Percentiles rank a stretch among this genome's conserved stretches.
phyloP scores from a whole-genome alignment of 1,284 basidiomycete species.

The Trametes sp. region DNA sequence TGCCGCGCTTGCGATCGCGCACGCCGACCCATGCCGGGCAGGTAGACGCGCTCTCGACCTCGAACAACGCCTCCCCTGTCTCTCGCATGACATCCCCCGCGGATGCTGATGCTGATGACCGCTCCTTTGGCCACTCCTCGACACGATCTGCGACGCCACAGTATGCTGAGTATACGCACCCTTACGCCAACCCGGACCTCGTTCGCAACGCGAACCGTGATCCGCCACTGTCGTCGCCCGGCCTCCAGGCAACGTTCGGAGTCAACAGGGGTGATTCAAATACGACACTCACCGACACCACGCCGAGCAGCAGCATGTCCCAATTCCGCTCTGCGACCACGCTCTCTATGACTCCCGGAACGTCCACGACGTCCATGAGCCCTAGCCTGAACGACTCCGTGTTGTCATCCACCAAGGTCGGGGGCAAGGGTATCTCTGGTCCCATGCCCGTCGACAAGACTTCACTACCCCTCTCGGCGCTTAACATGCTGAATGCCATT shows the following conservation, averaged over 20 bases:
- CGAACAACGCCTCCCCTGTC: constrained; percentile 35
- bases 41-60: constrained; percentile 24
- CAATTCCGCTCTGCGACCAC: constrained; percentile 50
- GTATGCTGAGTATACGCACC: constrained; percentile 53
- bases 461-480: constrained; percentile 29
- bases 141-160: constrained; percentile 34
- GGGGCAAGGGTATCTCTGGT: constrained; percentile 41
- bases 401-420: constrained; percentile 31
- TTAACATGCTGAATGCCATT: constrained; percentile 24
- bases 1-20: constrained; percentile 43
- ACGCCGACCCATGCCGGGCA: constrained; percentile 41
- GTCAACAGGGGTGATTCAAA: constrained; percentile 55
- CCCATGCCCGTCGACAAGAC: constrained; percentile 42
- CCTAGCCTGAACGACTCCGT: constrained; percentile 42
- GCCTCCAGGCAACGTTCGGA: constrained; percentile 30
- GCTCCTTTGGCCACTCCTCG: constrained; percentile 34
- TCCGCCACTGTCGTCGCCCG: constrained; percentile 44
- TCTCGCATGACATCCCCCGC: constrained; percentile 38
- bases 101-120: constrained; percentile 32
- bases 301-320: constrained; percentile 45
- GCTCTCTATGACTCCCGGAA: constrained; percentile 54
- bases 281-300: constrained; percentile 61
- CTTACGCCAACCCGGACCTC: constrained; percentile 80
- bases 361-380: constrained; percentile 53
- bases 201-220: constrained; percentile 44